Conservation (phyloP, 805 yeast species). For the Candida hungchunana region DNA sequence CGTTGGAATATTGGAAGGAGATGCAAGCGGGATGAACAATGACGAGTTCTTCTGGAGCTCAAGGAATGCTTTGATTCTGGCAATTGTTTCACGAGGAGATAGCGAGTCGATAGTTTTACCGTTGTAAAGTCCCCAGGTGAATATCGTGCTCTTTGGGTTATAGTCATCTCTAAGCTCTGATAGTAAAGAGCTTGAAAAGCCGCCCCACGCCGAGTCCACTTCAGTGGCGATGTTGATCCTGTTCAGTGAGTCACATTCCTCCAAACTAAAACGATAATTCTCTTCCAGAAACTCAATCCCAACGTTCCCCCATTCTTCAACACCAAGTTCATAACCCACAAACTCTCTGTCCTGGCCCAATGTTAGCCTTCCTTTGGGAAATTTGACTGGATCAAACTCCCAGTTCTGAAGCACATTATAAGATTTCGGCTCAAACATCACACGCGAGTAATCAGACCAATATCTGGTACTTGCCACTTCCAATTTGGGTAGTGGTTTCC, state of each 20-base stretch:
- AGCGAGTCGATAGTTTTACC: conserved; percentile 18
- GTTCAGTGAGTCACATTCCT: conserved; percentile 66
- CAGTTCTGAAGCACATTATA: conserved; percentile 55
- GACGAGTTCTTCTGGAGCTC: conserved; percentile 46
- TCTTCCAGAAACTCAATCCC: conserved; percentile 53
- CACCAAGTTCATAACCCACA: conserved; percentile 50
- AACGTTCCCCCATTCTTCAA: conserved; percentile 46
- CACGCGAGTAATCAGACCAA: conserved; percentile 79
- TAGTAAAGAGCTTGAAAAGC: conserved; percentile 53
- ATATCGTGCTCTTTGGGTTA: conserved; percentile 43
- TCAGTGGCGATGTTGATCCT: conserved; percentile 73
- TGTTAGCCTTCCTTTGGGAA: conserved; percentile 25
- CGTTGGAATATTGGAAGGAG: conserved; percentile 19
- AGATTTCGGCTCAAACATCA: conserved; percentile 60
- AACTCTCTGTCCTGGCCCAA: conserved; percentile 37
- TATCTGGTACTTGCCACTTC: conserved; percentile 41
- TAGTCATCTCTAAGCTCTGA: conserved; percentile 66
- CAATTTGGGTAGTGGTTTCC: conserved; percentile 33
- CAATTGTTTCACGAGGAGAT: conserved; percentile 23
- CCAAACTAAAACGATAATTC: conserved; percentile 57
- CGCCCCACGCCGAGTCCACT: conserved; percentile 81
- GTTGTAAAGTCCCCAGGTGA: conserved; percentile 44
- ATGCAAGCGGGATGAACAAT: conserved; percentile 51
- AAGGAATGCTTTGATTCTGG: conserved; percentile 43
- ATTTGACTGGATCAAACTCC: conserved; percentile 42